Conservation (phyloP, 2,329 filamentous ascomycete genomes). For the Alternaria atra region DNA sequence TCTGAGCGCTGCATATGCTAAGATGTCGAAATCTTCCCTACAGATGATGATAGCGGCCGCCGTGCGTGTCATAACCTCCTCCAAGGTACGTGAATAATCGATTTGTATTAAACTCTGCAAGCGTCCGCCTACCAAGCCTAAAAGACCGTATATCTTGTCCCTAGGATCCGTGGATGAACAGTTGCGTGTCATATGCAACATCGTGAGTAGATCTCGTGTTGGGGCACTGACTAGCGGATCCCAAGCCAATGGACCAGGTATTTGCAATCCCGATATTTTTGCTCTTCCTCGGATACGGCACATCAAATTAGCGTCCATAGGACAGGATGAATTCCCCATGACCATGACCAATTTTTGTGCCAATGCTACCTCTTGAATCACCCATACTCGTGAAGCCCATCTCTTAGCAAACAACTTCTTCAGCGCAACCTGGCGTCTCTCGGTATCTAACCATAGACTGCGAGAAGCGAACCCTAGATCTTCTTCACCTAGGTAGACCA, state of each 20-base stretch:
- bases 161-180: slow-evolving; percentile 20
- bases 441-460: slow-evolving; percentile 16
- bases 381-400: slow-evolving; percentile 26
- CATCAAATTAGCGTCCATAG: slow-evolving; percentile 14
- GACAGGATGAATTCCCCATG: slow-evolving; percentile 13
- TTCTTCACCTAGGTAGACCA: slow-evolving; percentile 22
- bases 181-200: slow-evolving; percentile 18
- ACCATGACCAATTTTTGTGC: slow-evolving; percentile 21
- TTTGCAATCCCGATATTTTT: slow-evolving; percentile 13
- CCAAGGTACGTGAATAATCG: slow-evolving; percentile 21
- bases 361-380: slow-evolving; percentile 30
- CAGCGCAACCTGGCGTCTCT: slow-evolving; percentile 14
- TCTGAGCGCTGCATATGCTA: slow-evolving; percentile 16
- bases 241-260: slow-evolving; percentile 24
- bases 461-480: slow-evolving; percentile 15
- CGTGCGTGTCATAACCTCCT: slow-evolving; percentile 18
- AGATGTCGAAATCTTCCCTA: slow-evolving; percentile 18
- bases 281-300: slow-evolving; percentile 22
- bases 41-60: slow-evolving; percentile 20
- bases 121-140: slow-evolving; percentile 18
- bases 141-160: slow-evolving; percentile 21
- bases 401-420: slow-evolving; percentile 17
- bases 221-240: slow-evolving; percentile 21
- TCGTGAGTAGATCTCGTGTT: slow-evolving; percentile 18
- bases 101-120: slow-evolving; percentile 19